Evolutionary conservation across 1,284 basidiomycete genomes (phyloP), one percentile per base, ranked within the genome.

Genomic region (Phylloporus sp.): DNA sequence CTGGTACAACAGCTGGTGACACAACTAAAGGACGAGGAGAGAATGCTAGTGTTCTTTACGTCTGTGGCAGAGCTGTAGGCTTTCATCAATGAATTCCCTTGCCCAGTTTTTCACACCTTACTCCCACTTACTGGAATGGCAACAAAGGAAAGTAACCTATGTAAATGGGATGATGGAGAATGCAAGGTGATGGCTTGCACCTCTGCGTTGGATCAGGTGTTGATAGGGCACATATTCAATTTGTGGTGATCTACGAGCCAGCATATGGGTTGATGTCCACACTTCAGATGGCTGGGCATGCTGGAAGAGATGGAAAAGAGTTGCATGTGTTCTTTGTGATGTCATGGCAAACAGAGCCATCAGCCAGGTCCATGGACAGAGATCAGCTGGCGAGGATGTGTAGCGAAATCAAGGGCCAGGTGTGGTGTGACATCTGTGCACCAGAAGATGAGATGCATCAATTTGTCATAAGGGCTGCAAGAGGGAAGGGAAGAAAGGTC

Each of bases 21-120:
- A 18, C 34, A 42, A 26, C 2, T 64, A 32, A 51, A 44, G 26
- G 39, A 51, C 3, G 4, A 2, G 4, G 63, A 64, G 42, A 8
- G 56, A 51, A 64, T 64, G 62, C 62, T 64, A 0, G 2, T 64
- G 3, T 64, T 64, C 31, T 64, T 64, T 26, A n/a, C n/a, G n/a
- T n/a, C n/a, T 47, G 44, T 7, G 53, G 40, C 4, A 37, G 10
- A 10, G 58, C 51, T 4, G 34, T 51, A 13, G 52, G 58, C 10
- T 64, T 58, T 42, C 63, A 64, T 4, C n/a, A 64, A 49, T 55
- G 54, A 53, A 2, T 51, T 58, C 15, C 56, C 52, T 2, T 2
- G 40, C 3, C 39, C 1, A 17, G 0, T 20, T n/a, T n/a, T n/a
- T n/a, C n/a, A n/a, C n/a, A n/a, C n/a, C n/a, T n/a, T n/a, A n/a